Evolutionary conservation across 106 monocot species (phyloP).

Genomic region (Amphibolis antarctica): DNA sequence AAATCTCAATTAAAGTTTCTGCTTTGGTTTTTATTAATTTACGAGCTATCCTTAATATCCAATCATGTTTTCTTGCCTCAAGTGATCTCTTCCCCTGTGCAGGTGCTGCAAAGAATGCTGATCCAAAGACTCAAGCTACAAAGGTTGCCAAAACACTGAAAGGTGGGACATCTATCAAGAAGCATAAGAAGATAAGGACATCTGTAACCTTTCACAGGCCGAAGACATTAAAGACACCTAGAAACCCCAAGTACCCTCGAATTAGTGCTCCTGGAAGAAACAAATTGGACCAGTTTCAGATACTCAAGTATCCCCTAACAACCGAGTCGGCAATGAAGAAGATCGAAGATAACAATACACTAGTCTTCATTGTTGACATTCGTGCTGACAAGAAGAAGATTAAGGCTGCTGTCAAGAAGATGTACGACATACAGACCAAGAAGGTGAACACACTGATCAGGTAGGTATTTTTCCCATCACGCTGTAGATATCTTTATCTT

Average conservation of each 20-base stretch:
- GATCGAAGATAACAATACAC: conserved; percentile 48
- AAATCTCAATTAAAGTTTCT: too few relatives aligned
- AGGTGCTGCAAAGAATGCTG: conserved; percentile 15
- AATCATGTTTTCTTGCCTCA: too few relatives aligned
- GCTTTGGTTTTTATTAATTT: too few relatives aligned
- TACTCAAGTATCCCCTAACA: conserved; percentile 37
- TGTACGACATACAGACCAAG: conserved; percentile 52
- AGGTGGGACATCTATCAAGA: conserved; percentile 25
- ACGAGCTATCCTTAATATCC: too few relatives aligned
- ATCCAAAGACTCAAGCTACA: conserved; percentile 31
- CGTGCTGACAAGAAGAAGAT: conserved; percentile 52
- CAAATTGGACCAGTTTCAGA: conserved; percentile 42
- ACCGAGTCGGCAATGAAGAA: conserved; percentile 54
- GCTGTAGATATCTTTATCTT: too few relatives aligned
- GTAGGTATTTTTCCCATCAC: conserved; percentile 6
- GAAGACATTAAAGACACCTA: conserved; percentile 33
- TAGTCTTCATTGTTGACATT: conserved; percentile 50
- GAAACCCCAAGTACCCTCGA: conserved; percentile 36
- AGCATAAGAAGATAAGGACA: conserved; percentile 40
- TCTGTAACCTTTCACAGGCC: conserved; percentile 47
- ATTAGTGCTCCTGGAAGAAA: conserved; percentile 34
- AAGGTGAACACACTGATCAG: conserved; percentile 51
- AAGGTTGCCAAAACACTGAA: conserved; percentile 43
- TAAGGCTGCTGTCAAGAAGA: conserved; percentile 42
- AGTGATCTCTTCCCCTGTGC: too few relatives aligned